These are phyloP conservation scores for Setaria italica DNA, from an alignment of 202 grass and related monocot species.

Conservation along the genomic window DNA sequence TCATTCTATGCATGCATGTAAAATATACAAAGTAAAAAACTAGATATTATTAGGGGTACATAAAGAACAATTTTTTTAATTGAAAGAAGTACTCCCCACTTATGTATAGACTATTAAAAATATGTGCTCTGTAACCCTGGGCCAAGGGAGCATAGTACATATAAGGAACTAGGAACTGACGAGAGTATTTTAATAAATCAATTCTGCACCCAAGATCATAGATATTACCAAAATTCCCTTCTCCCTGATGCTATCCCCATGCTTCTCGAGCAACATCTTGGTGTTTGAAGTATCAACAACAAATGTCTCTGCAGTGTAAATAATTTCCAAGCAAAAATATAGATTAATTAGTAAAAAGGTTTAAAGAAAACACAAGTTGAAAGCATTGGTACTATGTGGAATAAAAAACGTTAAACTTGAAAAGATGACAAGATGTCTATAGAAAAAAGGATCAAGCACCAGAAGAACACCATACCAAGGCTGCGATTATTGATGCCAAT, in stretches of 20 bases:
- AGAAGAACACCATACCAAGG: conserved; percentile 68
- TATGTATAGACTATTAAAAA: neutral
- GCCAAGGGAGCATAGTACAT: neutral
- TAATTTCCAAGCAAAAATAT: conserved; percentile 11
- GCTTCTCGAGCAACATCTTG: conserved; percentile 68
- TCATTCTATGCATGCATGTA: conserved; percentile 4
- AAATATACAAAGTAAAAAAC: neutral
- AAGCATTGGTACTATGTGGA: neutral
- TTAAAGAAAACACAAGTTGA: neutral
- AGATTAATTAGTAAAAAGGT: conserved; percentile 28
- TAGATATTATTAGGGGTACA: neutral
- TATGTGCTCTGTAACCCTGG: neutral
- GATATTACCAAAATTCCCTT: conserved; percentile 75
- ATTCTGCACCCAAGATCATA: neutral
- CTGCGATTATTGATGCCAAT: conserved; percentile 97
- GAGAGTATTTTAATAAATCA: neutral
- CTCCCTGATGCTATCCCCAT: conserved; percentile 62
- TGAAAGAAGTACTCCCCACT: neutral
- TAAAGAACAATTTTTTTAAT: neutral
- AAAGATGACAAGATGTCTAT: conserved; percentile 13
- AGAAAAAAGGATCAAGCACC: conserved; percentile 5
- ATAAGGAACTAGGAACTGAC: neutral
- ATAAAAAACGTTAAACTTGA: neutral
- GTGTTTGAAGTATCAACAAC: conserved; percentile 87
- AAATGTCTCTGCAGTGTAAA: conserved; percentile 78